Percentiles rank a stretch among this genome's conserved stretches.
Conservation (phyloP, 2,329 filamentous ascomycete species). For the Westerdykella sp. region DNA sequence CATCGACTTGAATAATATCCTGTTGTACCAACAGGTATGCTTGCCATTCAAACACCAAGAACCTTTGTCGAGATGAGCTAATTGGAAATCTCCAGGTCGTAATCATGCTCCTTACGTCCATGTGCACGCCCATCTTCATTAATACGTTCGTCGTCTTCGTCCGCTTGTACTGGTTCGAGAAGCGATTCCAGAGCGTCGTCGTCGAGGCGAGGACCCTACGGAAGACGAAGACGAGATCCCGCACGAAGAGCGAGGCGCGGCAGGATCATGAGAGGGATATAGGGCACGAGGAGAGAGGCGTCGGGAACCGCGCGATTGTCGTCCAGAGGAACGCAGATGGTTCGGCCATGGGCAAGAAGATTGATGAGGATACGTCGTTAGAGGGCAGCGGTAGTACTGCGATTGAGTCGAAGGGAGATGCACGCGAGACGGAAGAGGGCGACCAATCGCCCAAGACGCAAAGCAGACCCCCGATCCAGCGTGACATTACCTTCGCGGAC, state of each 20-base stretch:
- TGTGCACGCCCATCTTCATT: constrained; percentile 40
- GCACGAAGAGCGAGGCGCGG: constrained; percentile 44
- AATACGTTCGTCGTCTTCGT: constrained; percentile 76
- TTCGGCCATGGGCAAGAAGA: constrained; percentile 51
- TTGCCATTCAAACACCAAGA: constrained; percentile 38
- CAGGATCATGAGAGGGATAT: constrained; percentile 41
- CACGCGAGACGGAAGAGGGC: constrained; percentile 9
- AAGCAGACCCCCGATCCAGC: constrained; percentile 21
- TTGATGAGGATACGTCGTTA: constrained; percentile 43
- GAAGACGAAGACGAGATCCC: constrained; percentile 56
- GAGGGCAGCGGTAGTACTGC: constrained; percentile 39
- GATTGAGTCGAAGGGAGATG: background rate
- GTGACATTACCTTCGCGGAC: constrained; percentile 63
- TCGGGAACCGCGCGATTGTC: constrained; percentile 60
- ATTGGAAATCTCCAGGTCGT: constrained; percentile 47
- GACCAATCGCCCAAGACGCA: constrained; percentile 16
- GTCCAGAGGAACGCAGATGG: constrained; percentile 56
- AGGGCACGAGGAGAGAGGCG: constrained; percentile 53
- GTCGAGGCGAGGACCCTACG: constrained; percentile 63
- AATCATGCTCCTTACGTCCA: constrained; percentile 31
- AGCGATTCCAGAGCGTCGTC: constrained; percentile 81
- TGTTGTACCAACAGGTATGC: constrained; percentile 48
- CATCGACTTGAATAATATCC: constrained; percentile 45
- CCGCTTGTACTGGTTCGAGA: constrained; percentile 96
- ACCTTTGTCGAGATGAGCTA: background rate